Evolutionary conservation across 257 asterid genomes (phyloP).

Genomic region (Solanum pimpinellifolium): DNA sequence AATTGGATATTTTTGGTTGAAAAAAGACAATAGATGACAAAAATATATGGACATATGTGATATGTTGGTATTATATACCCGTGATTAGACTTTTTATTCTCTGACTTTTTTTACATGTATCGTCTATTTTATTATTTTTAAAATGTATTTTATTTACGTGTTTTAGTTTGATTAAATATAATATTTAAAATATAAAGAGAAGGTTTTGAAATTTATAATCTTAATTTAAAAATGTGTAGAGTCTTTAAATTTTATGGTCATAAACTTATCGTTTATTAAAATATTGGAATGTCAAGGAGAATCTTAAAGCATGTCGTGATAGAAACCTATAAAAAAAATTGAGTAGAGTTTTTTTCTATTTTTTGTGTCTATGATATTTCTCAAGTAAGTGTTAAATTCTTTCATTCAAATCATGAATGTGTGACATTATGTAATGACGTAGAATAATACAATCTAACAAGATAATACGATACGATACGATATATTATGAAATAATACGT

Average conservation of each 20-base stretch:
- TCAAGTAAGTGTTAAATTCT: neutral
- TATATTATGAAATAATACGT: too few species aligned
- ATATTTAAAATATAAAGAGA: neutral
- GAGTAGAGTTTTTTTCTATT: too few species aligned
- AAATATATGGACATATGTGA: neutral
- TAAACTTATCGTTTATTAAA: neutral
- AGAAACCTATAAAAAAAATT: accelerated
- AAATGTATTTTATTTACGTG: accelerated
- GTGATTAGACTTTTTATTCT: neutral
- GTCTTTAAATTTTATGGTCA: too few species aligned
- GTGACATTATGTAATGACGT: neutral
- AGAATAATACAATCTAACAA: too few species aligned
- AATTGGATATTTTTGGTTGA: neutral
- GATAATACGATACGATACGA: too few species aligned
- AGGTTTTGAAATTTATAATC: neutral
- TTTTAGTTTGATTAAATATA: neutral
- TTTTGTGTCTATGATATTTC: neutral
- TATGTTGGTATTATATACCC: neutral
- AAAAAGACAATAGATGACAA: neutral
- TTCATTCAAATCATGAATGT: neutral
- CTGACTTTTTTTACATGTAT: neutral
- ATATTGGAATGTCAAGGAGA: neutral
- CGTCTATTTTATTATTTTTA: neutral
- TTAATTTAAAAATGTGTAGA: too few species aligned
- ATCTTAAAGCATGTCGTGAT: too few species aligned